A percentile compares a stretch with the other conserved stretches of the same genome.
Conservation (phyloP, 129 eudicot species). For the Flaveria trinervia region DNA sequence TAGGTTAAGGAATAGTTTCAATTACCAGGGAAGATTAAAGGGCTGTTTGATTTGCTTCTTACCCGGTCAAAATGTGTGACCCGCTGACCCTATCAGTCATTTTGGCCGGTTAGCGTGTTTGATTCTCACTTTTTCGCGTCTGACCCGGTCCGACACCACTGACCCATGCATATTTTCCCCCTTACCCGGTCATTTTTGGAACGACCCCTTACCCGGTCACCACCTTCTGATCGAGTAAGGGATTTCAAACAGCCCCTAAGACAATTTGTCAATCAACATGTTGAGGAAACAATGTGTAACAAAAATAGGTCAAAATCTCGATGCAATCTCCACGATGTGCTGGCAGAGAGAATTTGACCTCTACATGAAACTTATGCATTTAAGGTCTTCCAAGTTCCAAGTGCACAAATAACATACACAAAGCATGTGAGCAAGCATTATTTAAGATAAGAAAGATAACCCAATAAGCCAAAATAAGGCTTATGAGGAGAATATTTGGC, state of each 20-base stretch:
- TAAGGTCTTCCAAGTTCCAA: background rate
- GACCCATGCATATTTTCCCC: too few species aligned
- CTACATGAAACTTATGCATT: slow-evolving; percentile 1
- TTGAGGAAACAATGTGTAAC: slow-evolving; percentile 2
- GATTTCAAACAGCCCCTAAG: too few species aligned
- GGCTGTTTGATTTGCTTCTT: too few species aligned
- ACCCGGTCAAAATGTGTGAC: too few species aligned
- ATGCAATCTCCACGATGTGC: slow-evolving; percentile 10
- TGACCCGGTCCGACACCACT: too few species aligned
- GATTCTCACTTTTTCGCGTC: too few species aligned
- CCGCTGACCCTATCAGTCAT: too few species aligned
- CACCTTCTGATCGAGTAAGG: too few species aligned
- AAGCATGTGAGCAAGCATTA: background rate
- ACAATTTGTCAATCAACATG: slow-evolving; percentile 7
- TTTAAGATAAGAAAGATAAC: background rate
- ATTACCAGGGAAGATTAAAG: too few species aligned
- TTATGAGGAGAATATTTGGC: background rate
- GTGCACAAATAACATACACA: background rate
- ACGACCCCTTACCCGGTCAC: too few species aligned
- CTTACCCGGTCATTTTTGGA: too few species aligned
- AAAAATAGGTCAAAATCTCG: background rate
- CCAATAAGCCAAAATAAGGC: background rate
- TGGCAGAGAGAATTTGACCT: slow-evolving; percentile 8
- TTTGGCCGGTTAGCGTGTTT: too few species aligned
- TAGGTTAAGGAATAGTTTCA: background rate